Evolutionary conservation across 148 eudicot species (phyloP), one percentile per base, ranked within the genome.

Genomic region (Rhododendron vialii): DNA sequence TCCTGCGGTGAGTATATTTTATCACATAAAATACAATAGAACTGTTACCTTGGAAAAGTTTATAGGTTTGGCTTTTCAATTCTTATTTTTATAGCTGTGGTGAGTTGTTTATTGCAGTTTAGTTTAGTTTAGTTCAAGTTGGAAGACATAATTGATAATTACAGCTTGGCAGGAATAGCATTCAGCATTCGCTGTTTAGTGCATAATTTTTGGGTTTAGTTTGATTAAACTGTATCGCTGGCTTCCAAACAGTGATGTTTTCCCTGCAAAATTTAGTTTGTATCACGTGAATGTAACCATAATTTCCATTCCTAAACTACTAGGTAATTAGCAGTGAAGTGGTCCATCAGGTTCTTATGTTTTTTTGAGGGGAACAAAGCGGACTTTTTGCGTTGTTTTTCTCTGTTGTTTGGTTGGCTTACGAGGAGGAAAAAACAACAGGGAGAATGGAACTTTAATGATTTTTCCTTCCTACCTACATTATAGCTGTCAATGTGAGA

Each of bases 1-100:
- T 97, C 87, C 90, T 97, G 85, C 93, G 99, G 99, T 97, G 87
- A 50, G 81, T 81, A 65, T 82, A 59, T 87, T 71, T 14, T 76
- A 28, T 48, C 69, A 51, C 82, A 43, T 71, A 1, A 10, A 9
- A 2, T 18, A 13, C 1, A 63, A 33, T 13, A 45, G 15, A 28
- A 48, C 79, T 50, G 33, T 67, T 71, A 33, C 10, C 63, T 71
- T 73, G 43, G 5, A 35, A 47, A 48, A 73, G 28, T 4, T 84
- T 61, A 1, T 30, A 33, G 47, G 33, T 65, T 83, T 5, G 57
- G 22, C 26, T 63, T 69, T 69, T 17, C 3, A 7, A 43, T 5
- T 14, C 38, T 71, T 12, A 20, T 38, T 43, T 18, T 36, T 78
- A 1, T 43, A 22, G 45, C 24, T 55, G 61, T 18, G 22, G 22